These are phyloP conservation scores for Calocera cornea DNA, from an alignment of 768 basidiomycete genomes.

Conservation along the genomic window DNA sequence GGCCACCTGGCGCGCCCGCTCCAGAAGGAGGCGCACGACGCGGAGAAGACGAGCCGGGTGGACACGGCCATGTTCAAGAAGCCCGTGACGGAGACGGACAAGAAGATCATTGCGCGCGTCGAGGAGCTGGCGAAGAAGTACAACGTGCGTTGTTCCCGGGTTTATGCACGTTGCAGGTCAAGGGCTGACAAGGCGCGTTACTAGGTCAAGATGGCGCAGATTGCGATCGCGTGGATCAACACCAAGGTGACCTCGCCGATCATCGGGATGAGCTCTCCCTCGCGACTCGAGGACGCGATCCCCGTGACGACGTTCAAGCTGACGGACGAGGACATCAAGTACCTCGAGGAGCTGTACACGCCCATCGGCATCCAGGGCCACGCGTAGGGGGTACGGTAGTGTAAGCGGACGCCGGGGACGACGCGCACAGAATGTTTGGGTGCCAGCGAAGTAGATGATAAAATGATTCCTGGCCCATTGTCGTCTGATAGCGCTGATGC, in stretches of 20 bases:
- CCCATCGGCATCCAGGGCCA: conserved; percentile 20
- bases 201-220: conserved; percentile 23
- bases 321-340: conserved; percentile 22
- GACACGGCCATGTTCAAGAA: neutral
- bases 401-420: neutral
- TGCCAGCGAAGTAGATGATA: too few relatives aligned
- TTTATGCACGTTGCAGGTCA: conserved; percentile 21
- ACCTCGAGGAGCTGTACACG: conserved; percentile 21
- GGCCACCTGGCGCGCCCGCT: conserved; percentile 18
- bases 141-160: neutral
- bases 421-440: too few relatives aligned
- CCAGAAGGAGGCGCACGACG: neutral
- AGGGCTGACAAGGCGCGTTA: conserved; percentile 22
- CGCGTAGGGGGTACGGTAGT: too few relatives aligned
- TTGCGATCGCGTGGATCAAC: neutral
- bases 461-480: too few relatives aligned
- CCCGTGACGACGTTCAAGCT: conserved; percentile 21
- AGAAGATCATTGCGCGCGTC: neutral
- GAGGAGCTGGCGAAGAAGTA: neutral
- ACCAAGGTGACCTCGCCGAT: neutral
- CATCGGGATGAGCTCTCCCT: neutral
- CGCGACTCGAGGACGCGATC: neutral
- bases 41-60: neutral
- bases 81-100: neutral
- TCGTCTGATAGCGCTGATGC: too few relatives aligned